Evolutionary conservation across 2,329 filamentous ascomycete species (phyloP).

Genomic region (Colletotrichum sp.): DNA sequence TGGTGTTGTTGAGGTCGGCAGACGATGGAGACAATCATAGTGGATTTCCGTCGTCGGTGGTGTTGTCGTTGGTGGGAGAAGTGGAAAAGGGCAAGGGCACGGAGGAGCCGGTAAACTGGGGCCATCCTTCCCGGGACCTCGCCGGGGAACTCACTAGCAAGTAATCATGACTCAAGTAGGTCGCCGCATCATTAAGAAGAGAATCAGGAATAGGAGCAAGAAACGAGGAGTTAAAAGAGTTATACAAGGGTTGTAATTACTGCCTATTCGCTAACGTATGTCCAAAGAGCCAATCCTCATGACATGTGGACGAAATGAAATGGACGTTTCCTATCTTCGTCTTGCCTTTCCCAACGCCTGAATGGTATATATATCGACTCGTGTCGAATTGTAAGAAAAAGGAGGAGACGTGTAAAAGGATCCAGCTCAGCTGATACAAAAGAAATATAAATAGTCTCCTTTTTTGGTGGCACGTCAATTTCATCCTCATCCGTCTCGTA

Average conservation of each 20-base stretch:
- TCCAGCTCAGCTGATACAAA: constrained; percentile 20
- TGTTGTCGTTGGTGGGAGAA: not conserved
- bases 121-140: not conserved
- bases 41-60: not conserved
- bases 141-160: not conserved
- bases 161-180: not conserved
- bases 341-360: constrained; percentile 21
- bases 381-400: not conserved
- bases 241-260: constrained; percentile 15
- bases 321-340: constrained; percentile 2
- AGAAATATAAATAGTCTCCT: not conserved
- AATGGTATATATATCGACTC: constrained; percentile 21
- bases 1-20: not conserved
- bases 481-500: not conserved
- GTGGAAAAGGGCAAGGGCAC: not conserved
- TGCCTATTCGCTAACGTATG: constrained; percentile 1
- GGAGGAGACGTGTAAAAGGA: not conserved
- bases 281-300: not conserved
- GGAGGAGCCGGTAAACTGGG: constrained; percentile 1
- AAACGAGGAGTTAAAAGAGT: not conserved
- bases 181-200: not conserved
- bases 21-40: not conserved
- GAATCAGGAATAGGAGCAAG: not conserved
- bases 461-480: not conserved
- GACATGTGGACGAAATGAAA: not conserved